A percentile compares a stretch with the other conserved stretches of the same genome.
These are phyloP conservation scores for Colletotrichum liaoningense DNA, from an alignment of 2,329 filamentous ascomycete species.

Conservation along the genomic window DNA sequence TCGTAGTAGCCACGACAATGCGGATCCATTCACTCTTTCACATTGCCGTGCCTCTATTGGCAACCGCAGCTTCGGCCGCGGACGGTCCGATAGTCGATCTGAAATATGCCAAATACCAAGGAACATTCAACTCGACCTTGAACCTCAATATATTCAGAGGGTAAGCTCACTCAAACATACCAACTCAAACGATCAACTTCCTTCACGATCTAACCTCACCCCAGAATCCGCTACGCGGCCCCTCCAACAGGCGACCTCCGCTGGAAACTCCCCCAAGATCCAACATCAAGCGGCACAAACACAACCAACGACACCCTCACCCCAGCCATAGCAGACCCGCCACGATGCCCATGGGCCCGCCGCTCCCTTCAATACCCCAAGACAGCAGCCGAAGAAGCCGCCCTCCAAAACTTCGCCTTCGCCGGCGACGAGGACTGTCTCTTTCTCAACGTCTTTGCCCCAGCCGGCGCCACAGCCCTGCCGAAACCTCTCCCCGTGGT, in stretches of 20 bases:
- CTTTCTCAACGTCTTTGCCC: background rate
- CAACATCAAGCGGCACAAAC: background rate
- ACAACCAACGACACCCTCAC: background rate
- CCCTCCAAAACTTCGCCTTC: conserved; percentile 1
- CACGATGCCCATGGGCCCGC: conserved; percentile 20
- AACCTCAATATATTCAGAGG: conserved; percentile 24
- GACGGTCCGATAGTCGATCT: conserved; percentile 9
- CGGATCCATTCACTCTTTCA: background rate
- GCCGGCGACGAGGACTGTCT: background rate
- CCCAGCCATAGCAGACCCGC: conserved; percentile 1
- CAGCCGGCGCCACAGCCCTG: background rate
- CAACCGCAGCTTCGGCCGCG: background rate
- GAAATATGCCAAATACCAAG: conserved; percentile 12
- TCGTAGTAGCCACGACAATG: background rate
- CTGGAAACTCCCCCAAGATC: conserved; percentile 13
- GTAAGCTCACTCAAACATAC: background rate
- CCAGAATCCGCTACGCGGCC: conserved; percentile 20
- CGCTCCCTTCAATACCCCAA: background rate
- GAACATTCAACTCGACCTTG: conserved; percentile 1
- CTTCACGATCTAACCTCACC: background rate
- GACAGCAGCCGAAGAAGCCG: conserved; percentile 7
- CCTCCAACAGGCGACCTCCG: conserved; percentile 12
- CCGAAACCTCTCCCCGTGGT: conserved; percentile 27
- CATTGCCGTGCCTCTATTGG: background rate
- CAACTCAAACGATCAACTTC: no score